Conservation (phyloP, 2,329 filamentous ascomycete genomes). For the Myriosclerotinia duriaeana region DNA sequence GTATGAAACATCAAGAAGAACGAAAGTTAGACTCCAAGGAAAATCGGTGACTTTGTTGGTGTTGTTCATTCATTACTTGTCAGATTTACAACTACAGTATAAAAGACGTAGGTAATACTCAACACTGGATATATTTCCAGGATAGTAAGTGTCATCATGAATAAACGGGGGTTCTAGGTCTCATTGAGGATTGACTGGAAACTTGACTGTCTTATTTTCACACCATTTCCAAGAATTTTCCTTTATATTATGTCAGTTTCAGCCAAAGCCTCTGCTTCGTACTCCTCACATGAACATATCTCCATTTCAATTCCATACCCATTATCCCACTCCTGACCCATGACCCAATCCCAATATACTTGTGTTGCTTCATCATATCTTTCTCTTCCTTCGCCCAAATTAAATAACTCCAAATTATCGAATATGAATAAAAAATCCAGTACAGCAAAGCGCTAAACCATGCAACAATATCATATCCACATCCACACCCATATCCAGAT, state of each 20-base stretch:
- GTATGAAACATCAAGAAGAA: not conserved
- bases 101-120: too few species aligned
- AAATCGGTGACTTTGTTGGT: not conserved
- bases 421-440: not conserved
- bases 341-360: not conserved
- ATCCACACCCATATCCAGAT: not conserved
- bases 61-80: not conserved
- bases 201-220: too few species aligned
- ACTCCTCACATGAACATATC: not conserved
- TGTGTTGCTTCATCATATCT: not conserved
- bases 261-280: too few species aligned
- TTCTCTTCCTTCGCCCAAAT: not conserved
- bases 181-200: too few species aligned
- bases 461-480: not conserved
- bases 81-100: too few species aligned
- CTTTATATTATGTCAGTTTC: not conserved
- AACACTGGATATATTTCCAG: too few species aligned
- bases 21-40: not conserved
- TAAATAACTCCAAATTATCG: not conserved
- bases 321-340: not conserved
- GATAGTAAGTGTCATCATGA: too few species aligned
- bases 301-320: too few species aligned
- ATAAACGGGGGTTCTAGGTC: too few species aligned
- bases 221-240: not conserved
- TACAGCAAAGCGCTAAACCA: not conserved